Evolutionary conservation across 2,329 filamentous ascomycete genomes (phyloP), one percentile per base, ranked within the genome.

Genomic region (Fusarium beomiforme): DNA sequence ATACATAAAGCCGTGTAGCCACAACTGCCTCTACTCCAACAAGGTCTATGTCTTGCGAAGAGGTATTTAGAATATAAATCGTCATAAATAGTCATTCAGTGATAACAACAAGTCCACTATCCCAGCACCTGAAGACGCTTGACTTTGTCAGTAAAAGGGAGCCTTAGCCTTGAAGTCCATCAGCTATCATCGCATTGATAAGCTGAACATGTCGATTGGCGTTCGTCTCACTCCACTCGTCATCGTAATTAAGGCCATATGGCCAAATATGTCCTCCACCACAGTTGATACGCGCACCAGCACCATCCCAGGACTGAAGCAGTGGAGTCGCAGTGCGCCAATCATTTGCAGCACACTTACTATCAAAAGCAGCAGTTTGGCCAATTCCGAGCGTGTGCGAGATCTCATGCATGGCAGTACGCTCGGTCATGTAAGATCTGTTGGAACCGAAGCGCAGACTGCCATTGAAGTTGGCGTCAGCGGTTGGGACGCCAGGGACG

Each of bases 351-450:
- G 79, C 77, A 72, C 84, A 85, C 36, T 74, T 71, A 16, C 64
- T 54, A 61, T 83, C 71, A 67, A 85, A 86, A 12, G 78, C 79
- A 11, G 73, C 68, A 7, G 83, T 84, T 77, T 83, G 81, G 0
- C 84, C 84, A n/a, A 86, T 78, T 6, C 84, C 84, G 8, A 86
- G 80, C 2, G 83, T 85, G 72, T 85, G 84, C 4, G 83, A 69
- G 44, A 85, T 84, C 77, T 86, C 84, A 70, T 86, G 84, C 72
- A 86, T 78, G 8, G 84, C 83, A 6, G 83, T 85, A 17, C 84
- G 83, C 75, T 85, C 82, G 50, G 75, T 85, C 84, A 86, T 85
- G 78, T 83, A 85, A 1, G 80, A 67, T 12, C 84, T 74, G 78
- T 85, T 79, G 16, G 79, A 77, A 8, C 83, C 84, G 74, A 86